These are phyloP conservation scores for Taiwanofungus camphoratus DNA, from an alignment of 1,284 basidiomycete species.

Conservation along the genomic window DNA sequence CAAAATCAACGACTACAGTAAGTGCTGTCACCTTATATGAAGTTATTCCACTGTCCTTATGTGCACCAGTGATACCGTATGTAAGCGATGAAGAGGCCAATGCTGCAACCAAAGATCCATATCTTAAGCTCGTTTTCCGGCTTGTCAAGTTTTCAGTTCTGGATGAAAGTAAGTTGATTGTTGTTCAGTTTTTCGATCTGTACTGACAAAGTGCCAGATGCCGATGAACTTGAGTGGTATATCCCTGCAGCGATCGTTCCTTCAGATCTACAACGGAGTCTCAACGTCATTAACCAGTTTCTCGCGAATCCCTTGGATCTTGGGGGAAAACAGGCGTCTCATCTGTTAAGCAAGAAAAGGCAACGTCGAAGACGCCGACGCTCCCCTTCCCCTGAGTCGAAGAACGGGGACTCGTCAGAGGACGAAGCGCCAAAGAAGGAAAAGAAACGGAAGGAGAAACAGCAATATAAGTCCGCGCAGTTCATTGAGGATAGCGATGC, in stretches of 20 bases:
- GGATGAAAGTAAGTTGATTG: constrained; percentile 46
- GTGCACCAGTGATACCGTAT: constrained; percentile 62
- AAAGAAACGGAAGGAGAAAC: constrained; percentile 63
- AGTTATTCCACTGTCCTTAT: neutral
- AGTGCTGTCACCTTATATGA: constrained; percentile 25
- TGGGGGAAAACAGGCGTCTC: constrained; percentile 62
- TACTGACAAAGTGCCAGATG: constrained; percentile 42
- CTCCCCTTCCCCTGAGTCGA: constrained; percentile 40
- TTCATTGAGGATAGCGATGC: constrained; percentile 88
- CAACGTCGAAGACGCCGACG: constrained; percentile 43
- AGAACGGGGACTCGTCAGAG: constrained; percentile 36
- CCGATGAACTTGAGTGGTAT: constrained; percentile 74
- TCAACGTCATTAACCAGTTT: constrained; percentile 73
- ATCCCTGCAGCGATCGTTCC: constrained; percentile 66
- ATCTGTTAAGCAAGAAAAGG: constrained; percentile 61
- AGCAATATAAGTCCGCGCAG: constrained; percentile 81
- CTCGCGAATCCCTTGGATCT: constrained; percentile 71
- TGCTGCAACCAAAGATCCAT: constrained; percentile 72
- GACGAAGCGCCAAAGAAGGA: constrained; percentile 42
- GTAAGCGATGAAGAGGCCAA: constrained; percentile 65
- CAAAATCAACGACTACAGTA: constrained; percentile 76
- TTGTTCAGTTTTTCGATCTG: neutral
- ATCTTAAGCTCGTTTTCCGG: constrained; percentile 79
- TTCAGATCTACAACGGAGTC: constrained; percentile 53
- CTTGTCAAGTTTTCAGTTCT: constrained; percentile 59